Evolutionary conservation across 169 alveolate genomes (phyloP), one percentile per base, ranked within the genome.

Genomic region (Eimeria mitis): DNA sequence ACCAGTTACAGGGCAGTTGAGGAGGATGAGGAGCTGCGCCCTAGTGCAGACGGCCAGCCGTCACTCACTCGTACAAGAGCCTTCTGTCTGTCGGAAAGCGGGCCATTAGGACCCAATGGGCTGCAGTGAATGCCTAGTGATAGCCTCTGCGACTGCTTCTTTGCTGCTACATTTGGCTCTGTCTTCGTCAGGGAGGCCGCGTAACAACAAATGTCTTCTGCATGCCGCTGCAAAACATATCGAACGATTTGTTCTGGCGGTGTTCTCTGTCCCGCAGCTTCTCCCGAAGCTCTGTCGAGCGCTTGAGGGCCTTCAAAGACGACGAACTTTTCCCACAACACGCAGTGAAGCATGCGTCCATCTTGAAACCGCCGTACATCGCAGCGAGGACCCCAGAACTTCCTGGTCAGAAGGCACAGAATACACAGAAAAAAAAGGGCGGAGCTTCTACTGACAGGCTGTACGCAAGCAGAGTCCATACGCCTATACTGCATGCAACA

Each of bases 331-430:
- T 84, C 83, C 96, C 96, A 94, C 59, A 94, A 25, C 28, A 94
- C 96, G 54, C 92, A 63, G 52, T 84, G 68, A 37, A 94, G 94
- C 83, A 85, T 85, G 76, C 84, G 94, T 37, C 90, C 94, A 52
- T 94, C 96, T 42, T 85, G 96, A 52, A 94, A 94, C 54, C 96
- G 94, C 71, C 96, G 89, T 25, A 94, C 76, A 70, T 94, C 96
- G 61, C 76, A 65, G 49, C 75, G 94, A 31, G 96, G 54, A 5
- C 96, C 96, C 96, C 96, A 94, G 83, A 94, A 94, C 23, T 65
- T 49, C 90, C 96, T 94, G 83, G 1, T 34, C 89, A 75, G 14
- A 42, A 2, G 1, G 56, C n/a, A n/a, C n/a, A n/a, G n/a, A n/a
- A 54, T 44, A 73, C n/a, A 73, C 54, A 7, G 14, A 2, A 7